These are phyloP conservation scores for Ochetophila trinervis DNA, from an alignment of 306 rosid genomes.

Conservation along the genomic window DNA sequence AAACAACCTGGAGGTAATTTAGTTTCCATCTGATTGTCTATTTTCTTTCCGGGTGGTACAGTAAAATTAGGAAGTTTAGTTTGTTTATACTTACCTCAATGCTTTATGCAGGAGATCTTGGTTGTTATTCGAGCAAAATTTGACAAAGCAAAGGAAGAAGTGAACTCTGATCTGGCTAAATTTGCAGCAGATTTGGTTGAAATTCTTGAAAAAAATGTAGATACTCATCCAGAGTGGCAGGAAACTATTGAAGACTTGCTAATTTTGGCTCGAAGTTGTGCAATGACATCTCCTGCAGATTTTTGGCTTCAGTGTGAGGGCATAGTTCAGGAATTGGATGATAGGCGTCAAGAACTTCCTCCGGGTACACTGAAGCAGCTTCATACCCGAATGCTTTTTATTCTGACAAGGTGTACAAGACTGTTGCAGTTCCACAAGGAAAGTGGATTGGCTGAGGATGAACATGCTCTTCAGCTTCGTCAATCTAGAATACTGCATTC, in stretches of 20 bases:
- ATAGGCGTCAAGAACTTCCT: slow-evolving; percentile 93
- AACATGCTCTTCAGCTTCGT: slow-evolving; percentile 69
- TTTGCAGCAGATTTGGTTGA: slow-evolving; percentile 97
- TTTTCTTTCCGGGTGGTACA: slow-evolving; percentile 15
- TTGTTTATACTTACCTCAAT: slow-evolving; percentile 18
- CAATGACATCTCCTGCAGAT: slow-evolving; percentile 83
- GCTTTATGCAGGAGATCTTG: slow-evolving; percentile 73
- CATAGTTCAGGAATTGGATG: slow-evolving; percentile 98
- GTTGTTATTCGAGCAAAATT: slow-evolving; percentile 77
- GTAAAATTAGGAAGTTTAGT: slow-evolving; percentile 29
- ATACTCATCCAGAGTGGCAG: slow-evolving; percentile 95
- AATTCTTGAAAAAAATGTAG: slow-evolving; percentile 86
- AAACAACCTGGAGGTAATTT: slow-evolving; percentile 81
- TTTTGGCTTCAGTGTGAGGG: slow-evolving; percentile 99
- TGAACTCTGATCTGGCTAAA: slow-evolving; percentile 77
- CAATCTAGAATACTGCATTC: slow-evolving; percentile 70
- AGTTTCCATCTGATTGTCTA: slow-evolving; percentile 20
- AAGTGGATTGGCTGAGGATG: slow-evolving; percentile 89
- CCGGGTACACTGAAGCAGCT: slow-evolving; percentile 92
- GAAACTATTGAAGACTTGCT: slow-evolving; percentile 94
- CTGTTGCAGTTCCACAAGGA: slow-evolving; percentile 95
- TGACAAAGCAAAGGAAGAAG: slow-evolving; percentile 96
- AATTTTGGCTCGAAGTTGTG: slow-evolving; percentile 94
- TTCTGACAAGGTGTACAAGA: slow-evolving; percentile 95
- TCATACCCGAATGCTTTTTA: slow-evolving; percentile 93